These are phyloP conservation scores for Juncus effusus DNA, from an alignment of 176 grass and related monocot species.

Conservation along the genomic window DNA sequence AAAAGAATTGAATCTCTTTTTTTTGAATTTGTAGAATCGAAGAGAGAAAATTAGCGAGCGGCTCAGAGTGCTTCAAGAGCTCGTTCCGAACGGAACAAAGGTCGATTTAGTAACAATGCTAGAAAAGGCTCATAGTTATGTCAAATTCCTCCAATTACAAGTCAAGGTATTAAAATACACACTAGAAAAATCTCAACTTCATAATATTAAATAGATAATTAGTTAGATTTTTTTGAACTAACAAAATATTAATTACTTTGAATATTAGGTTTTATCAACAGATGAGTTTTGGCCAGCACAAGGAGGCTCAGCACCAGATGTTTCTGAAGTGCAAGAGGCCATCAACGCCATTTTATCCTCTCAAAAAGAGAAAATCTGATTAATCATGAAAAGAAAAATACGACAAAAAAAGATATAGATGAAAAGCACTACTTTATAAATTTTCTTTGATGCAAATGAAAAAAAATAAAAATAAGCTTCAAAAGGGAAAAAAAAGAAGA, in stretches of 20 bases:
- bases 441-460: no score
- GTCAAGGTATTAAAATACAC: constrained; percentile 39
- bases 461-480: no score
- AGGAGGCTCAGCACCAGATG: constrained; percentile 36
- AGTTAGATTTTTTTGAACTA: neutral
- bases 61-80: constrained; percentile 55
- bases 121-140: constrained; percentile 63
- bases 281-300: constrained; percentile 58
- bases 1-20: neutral
- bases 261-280: constrained; percentile 40
- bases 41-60: constrained; percentile 57
- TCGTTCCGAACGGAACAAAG: constrained; percentile 62
- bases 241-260: neutral
- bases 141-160: constrained; percentile 74
- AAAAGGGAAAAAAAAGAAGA: no score
- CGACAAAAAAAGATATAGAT: no score
- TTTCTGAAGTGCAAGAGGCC: constrained; percentile 49
- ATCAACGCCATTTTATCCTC: constrained; percentile 51
- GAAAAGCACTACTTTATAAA: no score
- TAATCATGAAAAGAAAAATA: neutral
- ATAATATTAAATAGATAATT: no score
- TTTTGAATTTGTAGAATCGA: constrained; percentile 34
- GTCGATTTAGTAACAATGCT: constrained; percentile 69
- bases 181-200: no score
- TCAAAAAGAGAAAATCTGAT: neutral